Evolutionary conservation across 164 flowering plant genomes (phyloP).

Genomic region (Paratinospora sagittata): DNA sequence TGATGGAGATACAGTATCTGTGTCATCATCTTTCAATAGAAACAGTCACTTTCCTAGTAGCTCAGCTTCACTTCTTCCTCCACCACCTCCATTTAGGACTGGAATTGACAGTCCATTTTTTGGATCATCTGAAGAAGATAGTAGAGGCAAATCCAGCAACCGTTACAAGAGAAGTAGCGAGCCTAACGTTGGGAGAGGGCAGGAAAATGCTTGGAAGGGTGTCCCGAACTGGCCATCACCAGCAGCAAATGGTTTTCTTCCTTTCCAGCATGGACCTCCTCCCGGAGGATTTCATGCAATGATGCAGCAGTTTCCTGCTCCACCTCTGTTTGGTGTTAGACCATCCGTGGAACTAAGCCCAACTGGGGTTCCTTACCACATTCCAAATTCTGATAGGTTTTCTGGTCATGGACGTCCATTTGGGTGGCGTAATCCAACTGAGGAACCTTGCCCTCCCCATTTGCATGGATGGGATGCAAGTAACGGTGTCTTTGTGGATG

Average conservation of each 20-base stretch:
- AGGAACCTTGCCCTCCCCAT: conserved; percentile 51
- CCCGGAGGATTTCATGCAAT: conserved; percentile 59
- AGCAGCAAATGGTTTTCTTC: conserved; percentile 63
- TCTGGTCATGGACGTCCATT: conserved; percentile 58
- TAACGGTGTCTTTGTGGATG: conserved; percentile 58
- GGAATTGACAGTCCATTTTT: conserved; percentile 38
- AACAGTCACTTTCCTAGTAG: conserved; percentile 28
- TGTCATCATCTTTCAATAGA: conserved; percentile 40
- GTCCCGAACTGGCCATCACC: conserved; percentile 73
- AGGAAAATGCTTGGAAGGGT: conserved; percentile 71
- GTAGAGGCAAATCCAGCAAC: conserved; percentile 31
- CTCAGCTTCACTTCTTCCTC: conserved; percentile 41
- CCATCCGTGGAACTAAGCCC: conserved; percentile 70
- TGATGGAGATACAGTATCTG: conserved; percentile 41
- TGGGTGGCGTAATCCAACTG: conserved; percentile 72
- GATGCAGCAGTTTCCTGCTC: conserved; percentile 59
- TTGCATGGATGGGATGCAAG: conserved; percentile 78
- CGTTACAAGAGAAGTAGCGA: conserved; percentile 60
- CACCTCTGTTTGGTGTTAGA: conserved; percentile 68
- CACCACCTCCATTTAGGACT: conserved; percentile 40
- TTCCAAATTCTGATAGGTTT: conserved; percentile 68
- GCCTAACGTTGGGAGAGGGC: conserved; percentile 46
- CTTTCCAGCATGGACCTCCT: conserved; percentile 73
- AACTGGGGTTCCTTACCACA: conserved; percentile 56
- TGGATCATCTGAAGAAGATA: conserved; percentile 56